Conservation (phyloP, 805 yeast species). For the Hanseniaspora meyeri region DNA sequence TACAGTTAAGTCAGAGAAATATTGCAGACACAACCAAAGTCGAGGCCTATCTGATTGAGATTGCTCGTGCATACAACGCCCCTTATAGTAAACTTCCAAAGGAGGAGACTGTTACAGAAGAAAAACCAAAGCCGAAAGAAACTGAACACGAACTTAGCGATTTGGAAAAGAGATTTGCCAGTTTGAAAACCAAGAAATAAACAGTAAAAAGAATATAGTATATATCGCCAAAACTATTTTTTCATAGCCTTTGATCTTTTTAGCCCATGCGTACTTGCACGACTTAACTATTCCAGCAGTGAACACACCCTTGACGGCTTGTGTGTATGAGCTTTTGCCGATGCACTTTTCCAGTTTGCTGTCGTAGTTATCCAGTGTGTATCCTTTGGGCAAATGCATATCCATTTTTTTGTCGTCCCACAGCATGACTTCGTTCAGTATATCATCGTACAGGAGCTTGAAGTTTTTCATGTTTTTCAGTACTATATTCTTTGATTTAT, state of each 20-base stretch:
- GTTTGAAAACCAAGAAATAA: slow-evolving; percentile 32
- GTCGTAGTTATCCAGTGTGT: slow-evolving; percentile 28
- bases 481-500: slow-evolving; percentile 78
- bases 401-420: slow-evolving; percentile 20
- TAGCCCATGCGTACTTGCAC: slow-evolving; percentile 63
- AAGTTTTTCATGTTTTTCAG: slow-evolving; percentile 59
- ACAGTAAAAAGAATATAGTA: background rate
- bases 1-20: slow-evolving; percentile 47
- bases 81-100: slow-evolving; percentile 50
- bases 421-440: slow-evolving; percentile 28
- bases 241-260: slow-evolving; percentile 34
- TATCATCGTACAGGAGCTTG: slow-evolving; percentile 60
- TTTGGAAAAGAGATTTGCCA: slow-evolving; percentile 62
- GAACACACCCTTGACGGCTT: slow-evolving; percentile 68
- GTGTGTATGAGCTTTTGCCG: slow-evolving; percentile 55
- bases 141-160: slow-evolving; percentile 46
- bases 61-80: slow-evolving; percentile 66
- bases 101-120: slow-evolving; percentile 22
- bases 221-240: background rate
- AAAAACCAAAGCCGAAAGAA: slow-evolving; percentile 24
- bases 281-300: slow-evolving; percentile 76
- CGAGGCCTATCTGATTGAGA: slow-evolving; percentile 58
- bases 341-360: slow-evolving; percentile 43
- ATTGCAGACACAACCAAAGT: slow-evolving; percentile 61
- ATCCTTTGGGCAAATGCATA: slow-evolving; percentile 30